Conservation (phyloP, 2,329 filamentous ascomycete genomes). For the Ampelomyces quisqualis region DNA sequence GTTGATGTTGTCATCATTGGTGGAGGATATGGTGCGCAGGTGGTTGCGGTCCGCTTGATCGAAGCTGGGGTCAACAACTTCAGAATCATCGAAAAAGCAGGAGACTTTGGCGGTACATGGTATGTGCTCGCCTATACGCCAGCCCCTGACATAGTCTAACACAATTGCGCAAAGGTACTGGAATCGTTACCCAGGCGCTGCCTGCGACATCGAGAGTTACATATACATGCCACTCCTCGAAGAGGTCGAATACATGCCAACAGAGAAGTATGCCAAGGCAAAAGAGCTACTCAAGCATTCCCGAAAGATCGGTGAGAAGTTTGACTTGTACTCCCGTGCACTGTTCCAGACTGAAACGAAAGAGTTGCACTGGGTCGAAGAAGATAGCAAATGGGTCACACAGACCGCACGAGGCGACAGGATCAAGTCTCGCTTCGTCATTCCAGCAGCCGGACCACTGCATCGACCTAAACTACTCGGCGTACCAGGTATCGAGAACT, state of each 20-base stretch:
- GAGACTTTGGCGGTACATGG: conserved; percentile 51
- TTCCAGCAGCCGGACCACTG: conserved; percentile 28
- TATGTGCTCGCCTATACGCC: conserved; percentile 21
- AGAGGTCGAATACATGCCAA: conserved; percentile 54
- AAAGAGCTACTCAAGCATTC: conserved; percentile 52
- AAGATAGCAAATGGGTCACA: conserved; percentile 33
- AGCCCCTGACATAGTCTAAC: too few species aligned
- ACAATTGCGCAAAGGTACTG: too few species aligned
- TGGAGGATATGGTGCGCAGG: conserved; percentile 49
- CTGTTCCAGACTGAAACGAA: conserved; percentile 53
- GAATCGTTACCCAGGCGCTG: conserved; percentile 41
- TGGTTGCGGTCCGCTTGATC: conserved; percentile 43
- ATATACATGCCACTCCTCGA: conserved; percentile 34
- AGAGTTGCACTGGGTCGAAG: conserved; percentile 52
- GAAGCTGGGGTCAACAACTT: conserved; percentile 40
- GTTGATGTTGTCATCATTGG: conserved; percentile 44
- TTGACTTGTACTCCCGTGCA: conserved; percentile 44
- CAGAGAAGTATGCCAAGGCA: conserved; percentile 50
- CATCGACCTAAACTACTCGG: conserved; percentile 43
- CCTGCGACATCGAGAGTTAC: conserved; percentile 34
- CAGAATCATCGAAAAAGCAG: conserved; percentile 46
- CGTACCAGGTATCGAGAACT: conserved; percentile 17
- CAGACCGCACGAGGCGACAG: conserved; percentile 24
- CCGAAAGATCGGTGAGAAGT: conserved; percentile 49
- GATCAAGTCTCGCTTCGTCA: conserved; percentile 35